phyloP scores from a whole-genome alignment of 148 eudicot species.

The Chenopodium berlandieri region DNA sequence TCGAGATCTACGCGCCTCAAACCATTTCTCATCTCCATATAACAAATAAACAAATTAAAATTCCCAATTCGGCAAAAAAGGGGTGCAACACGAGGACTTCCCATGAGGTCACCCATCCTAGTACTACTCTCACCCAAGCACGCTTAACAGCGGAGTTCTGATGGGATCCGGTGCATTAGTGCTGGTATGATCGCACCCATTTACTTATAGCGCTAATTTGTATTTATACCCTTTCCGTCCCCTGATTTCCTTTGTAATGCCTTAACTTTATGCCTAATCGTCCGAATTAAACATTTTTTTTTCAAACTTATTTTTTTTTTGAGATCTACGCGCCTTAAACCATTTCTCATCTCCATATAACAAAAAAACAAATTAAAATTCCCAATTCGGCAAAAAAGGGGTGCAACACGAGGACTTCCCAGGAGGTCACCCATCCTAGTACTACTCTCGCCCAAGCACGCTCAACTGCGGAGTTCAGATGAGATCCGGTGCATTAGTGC shows the following conservation, averaged over 20 bases:
- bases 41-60: too few species aligned
- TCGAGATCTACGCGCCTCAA: too few species aligned
- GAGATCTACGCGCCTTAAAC: too few species aligned
- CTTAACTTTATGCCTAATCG: too few species aligned
- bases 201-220: too few species aligned
- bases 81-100: slow-evolving; percentile 41
- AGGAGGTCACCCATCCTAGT: slow-evolving; percentile 34
- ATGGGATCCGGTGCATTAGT: slow-evolving; percentile 62
- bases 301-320: too few species aligned
- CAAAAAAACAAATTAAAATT: too few species aligned
- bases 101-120: slow-evolving; percentile 35
- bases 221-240: too few species aligned
- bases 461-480: slow-evolving; percentile 53
- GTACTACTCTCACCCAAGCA: slow-evolving; percentile 51
- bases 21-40: too few species aligned
- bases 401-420: slow-evolving; percentile 42
- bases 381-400: slow-evolving; percentile 19
- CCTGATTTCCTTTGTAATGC: too few species aligned
- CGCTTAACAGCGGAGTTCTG: slow-evolving; percentile 52
- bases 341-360: too few species aligned
- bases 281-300: too few species aligned
- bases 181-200: slow-evolving; percentile 43
- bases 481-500: slow-evolving; percentile 56
- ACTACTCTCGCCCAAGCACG: slow-evolving; percentile 53
- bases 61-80: slow-evolving; percentile 10